Base-by-base conservation (phyloP, 139 green algal species). In the Spirogloea muscicola region DNA sequence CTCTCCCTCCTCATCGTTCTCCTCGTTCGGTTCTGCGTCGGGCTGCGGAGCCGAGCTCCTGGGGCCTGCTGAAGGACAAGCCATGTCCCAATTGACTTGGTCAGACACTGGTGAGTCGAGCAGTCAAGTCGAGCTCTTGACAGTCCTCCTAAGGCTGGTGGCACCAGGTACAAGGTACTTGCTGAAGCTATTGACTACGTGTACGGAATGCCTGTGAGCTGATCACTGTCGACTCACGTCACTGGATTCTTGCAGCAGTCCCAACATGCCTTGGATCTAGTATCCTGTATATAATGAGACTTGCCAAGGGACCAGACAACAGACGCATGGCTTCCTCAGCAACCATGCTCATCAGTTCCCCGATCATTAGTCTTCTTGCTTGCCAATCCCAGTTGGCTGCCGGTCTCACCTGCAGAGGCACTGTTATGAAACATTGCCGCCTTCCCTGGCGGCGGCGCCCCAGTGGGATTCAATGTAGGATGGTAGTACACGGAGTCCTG, bases 401-500 rank as follows among this genome's bases (percentile, higher is more conserved):
- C 10, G 10, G 36, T 27, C 55, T 68, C 29, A 68, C 59, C 10
- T 25, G 59, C 42, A 10, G n/a, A 38, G 41, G 59, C 25, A 27
- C 57, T 55, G n/a, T n/a, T n/a, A n/a, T n/a, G 69, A 34, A 57
- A 80, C 51, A 80, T 79, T 16, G 59, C 68, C 10, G 67, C 68
- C 25, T 81, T 81, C n/a, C 66, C 72, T 51, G 21, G 38, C 6
- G 70, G 70, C 16, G 70, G 70, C 21, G 29, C n/a, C 6, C 70
- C 70, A 5, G 5, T 29, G n/a, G 70, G 70, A 48, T 79, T 79
- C 5, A 77, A 18, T 18, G 5, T n/a, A 10, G 70, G 70, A 31
- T 79, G 70, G 36, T 77, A 79, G 64, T 79, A 79, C 6, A 79
- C 70, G 7, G 70, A 79, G 18, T 79, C 70, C 42, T 79, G 39